Conservation (phyloP, 305 asterid genomes). For the Plantago coronopus region DNA sequence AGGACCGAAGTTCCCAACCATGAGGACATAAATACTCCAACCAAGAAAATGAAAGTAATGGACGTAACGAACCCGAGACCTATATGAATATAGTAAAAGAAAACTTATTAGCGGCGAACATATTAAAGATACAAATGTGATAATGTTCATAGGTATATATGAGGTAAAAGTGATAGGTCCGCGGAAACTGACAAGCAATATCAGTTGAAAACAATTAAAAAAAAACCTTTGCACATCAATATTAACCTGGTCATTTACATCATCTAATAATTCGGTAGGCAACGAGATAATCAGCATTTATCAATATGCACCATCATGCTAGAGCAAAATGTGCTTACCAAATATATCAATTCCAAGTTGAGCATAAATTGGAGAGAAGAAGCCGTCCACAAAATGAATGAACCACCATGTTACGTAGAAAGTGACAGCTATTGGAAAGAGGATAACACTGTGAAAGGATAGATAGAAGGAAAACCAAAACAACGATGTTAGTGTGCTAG, state of each 20-base stretch:
- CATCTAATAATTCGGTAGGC: background rate
- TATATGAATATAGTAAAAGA: constrained; percentile 24
- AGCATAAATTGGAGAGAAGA: constrained; percentile 84
- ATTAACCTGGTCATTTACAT: constrained; percentile 4
- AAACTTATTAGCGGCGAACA: constrained; percentile 20
- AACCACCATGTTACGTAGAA: constrained; percentile 92
- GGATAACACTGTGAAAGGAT: constrained; percentile 69
- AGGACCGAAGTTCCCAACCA: constrained; percentile 84
- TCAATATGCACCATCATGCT: constrained; percentile 1
- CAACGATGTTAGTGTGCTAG: constrained; percentile 2
- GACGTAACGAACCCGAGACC: constrained; percentile 87
- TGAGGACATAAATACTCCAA: constrained; percentile 89
- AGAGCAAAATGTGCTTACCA: constrained; percentile 47
- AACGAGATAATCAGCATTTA: constrained; percentile 6
- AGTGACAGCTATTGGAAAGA: constrained; percentile 77
- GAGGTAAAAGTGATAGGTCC: constrained; percentile 16
- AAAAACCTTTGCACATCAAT: constrained; percentile 4
- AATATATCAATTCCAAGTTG: constrained; percentile 75
- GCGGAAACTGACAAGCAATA: constrained; percentile 16
- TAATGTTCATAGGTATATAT: background rate
- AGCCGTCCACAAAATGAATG: constrained; percentile 84
- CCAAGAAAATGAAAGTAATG: constrained; percentile 77
- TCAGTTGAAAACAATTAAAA: background rate
- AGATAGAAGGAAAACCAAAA: constrained; percentile 16
- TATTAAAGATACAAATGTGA: constrained; percentile 1